phyloP scores from a whole-genome alignment of 2,329 filamentous ascomycete species.

The Daldinia eschscholtzii region DNA sequence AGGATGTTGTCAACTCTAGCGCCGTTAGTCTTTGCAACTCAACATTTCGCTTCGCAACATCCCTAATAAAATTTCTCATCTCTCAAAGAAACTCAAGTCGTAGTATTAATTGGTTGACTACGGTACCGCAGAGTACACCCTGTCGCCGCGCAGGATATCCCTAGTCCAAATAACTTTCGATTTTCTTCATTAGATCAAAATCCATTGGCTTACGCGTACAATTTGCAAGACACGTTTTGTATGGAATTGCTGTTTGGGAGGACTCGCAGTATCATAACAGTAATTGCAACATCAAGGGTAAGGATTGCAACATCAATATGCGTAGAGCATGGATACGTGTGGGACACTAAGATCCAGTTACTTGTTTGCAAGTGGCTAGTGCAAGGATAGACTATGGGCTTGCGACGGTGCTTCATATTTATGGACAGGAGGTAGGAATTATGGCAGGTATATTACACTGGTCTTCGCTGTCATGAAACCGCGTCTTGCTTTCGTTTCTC shows the following conservation, averaged over 20 bases:
- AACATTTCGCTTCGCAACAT: not conserved
- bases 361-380: not conserved
- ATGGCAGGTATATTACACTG: not conserved
- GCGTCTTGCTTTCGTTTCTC: not conserved
- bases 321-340: not conserved
- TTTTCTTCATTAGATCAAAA: not conserved
- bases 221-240: not conserved
- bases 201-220: slow-evolving; percentile 6
- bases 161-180: not conserved
- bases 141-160: not conserved
- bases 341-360: not conserved
- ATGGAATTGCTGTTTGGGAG: not conserved
- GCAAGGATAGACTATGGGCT: not conserved
- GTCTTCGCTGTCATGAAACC: not conserved
- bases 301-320: slow-evolving; percentile 1
- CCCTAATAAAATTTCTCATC: not conserved
- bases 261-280: not conserved
- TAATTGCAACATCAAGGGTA: not conserved
- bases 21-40: not conserved
- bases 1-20: not conserved
- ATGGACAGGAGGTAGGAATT: not conserved
- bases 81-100: not conserved
- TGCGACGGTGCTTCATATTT: not conserved
- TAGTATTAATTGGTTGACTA: not conserved
- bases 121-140: not conserved